Evolutionary conservation across 2,329 filamentous ascomycete species (phyloP).

Genomic region (Epicoccum sorghinum): DNA sequence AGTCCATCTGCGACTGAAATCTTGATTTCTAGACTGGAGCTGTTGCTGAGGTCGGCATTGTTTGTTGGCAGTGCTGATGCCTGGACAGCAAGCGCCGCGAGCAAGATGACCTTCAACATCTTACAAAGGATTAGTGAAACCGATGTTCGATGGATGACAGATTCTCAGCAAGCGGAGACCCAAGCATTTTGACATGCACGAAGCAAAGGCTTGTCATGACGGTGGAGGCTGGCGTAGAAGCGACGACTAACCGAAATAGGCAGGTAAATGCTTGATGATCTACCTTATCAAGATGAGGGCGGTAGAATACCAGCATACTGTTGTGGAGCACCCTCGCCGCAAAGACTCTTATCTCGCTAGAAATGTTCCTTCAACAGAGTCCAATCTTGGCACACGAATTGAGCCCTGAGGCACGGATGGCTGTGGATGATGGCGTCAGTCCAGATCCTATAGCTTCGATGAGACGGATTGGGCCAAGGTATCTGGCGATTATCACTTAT

Average conservation of each 20-base stretch:
- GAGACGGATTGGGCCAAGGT: too few species aligned
- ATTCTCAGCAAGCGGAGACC: background rate
- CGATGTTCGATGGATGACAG: background rate
- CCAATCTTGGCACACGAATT: too few species aligned
- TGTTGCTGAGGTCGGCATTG: background rate
- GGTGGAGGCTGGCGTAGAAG: background rate
- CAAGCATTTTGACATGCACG: background rate
- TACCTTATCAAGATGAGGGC: too few species aligned
- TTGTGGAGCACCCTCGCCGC: too few species aligned
- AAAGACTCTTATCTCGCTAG: too few species aligned
- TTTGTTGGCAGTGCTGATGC: background rate
- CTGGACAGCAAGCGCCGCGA: background rate
- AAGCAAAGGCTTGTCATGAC: background rate
- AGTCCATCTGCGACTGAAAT: slow-evolving; percentile 38
- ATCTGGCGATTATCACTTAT: too few species aligned
- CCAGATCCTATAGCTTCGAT: too few species aligned
- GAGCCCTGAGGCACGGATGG: too few species aligned
- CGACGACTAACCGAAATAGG: background rate
- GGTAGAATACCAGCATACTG: too few species aligned
- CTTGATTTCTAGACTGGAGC: slow-evolving; percentile 18
- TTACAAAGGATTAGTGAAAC: background rate
- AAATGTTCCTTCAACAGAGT: too few species aligned
- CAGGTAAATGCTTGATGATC: background rate
- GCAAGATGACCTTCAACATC: background rate
- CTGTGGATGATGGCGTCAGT: too few species aligned